A percentile compares a stretch with the other conserved stretches of the same genome.
phyloP scores from a whole-genome alignment of 441 rosid species.

The Viola pubescens region DNA sequence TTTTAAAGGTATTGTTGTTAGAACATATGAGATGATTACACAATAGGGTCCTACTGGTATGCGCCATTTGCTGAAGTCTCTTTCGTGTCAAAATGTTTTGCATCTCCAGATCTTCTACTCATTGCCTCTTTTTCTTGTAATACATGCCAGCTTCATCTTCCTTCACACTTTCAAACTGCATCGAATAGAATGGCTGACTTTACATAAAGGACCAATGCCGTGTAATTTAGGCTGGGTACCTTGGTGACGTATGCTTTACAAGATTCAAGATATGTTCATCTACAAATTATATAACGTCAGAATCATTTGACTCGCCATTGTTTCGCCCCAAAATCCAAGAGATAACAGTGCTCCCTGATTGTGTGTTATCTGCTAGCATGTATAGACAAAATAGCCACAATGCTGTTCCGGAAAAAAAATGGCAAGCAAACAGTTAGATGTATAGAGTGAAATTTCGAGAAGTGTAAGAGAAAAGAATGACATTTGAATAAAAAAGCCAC shows the following conservation, averaged over 20 bases:
- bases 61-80: no score
- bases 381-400: slow-evolving; percentile 68
- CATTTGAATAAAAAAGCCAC: not conserved
- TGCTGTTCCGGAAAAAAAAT: slow-evolving; percentile 33
- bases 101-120: no score
- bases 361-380: slow-evolving; percentile 48
- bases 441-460: no score
- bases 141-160: not conserved
- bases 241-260: no score
- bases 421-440: not conserved
- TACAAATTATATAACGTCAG: slow-evolving; percentile 15
- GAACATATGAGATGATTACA: no score
- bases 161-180: not conserved
- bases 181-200: not conserved
- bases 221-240: no score
- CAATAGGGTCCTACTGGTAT: no score
- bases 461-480: no score
- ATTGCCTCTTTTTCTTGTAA: not conserved
- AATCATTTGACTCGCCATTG: slow-evolving; percentile 24
- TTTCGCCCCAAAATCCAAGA: slow-evolving; percentile 30
- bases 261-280: not conserved
- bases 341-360: slow-evolving; percentile 26
- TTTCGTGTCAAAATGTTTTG: no score
- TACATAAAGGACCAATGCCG: no score
- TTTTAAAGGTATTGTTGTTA: no score